Evolutionary conservation across 2,329 filamentous ascomycete genomes (phyloP), one percentile per base, ranked within the genome.

Genomic region (Ascochyta lentis): DNA sequence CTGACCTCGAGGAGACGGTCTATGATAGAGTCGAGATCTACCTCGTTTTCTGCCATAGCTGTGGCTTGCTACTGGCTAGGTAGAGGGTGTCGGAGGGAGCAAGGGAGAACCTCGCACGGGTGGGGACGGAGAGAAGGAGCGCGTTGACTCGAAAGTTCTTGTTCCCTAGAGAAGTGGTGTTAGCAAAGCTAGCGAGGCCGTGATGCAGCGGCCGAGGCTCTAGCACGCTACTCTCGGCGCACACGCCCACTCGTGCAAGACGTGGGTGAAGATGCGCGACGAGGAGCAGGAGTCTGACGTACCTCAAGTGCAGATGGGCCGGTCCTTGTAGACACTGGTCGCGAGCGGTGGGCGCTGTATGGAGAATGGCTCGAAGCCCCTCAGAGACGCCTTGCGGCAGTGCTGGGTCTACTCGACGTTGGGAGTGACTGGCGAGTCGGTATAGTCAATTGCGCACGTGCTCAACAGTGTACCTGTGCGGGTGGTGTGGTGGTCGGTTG

Each of bases 1-100:
- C 95, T 90, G 76, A 98, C 95, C 82, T 99, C 95, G 76, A 98
- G 85, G 75, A 99, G 87, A 80, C 95, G 88, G 80, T 98, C 94
- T 84, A 99, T 98, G 88, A 98, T 96, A 74, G 93, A 97, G 81
- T 99, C 95, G 82, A 99, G 86, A 83, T 98, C 94, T 81, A 98
- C 91, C 81, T 98, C 94, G 81, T 92, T 85, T 79, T 90, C 88
- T 78, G 88, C 88, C 88, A 91, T 91, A 76, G 77, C 79, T 78
- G 77, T 72, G 71, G 56, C 70, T 71, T 71, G 76, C 70, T 72
- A 64, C 59, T 59, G 67, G 68, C 65, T 49, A 54, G 48, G 56
- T 50, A 57, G 57, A 59, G 55, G 55, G 60, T 64, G 59, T 64
- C 44, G 45, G 49, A 61, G 59, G 65, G 61, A 66, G 68, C 69